phyloP scores from a whole-genome alignment of 768 basidiomycete species.

The Macrocybe gigantea region DNA sequence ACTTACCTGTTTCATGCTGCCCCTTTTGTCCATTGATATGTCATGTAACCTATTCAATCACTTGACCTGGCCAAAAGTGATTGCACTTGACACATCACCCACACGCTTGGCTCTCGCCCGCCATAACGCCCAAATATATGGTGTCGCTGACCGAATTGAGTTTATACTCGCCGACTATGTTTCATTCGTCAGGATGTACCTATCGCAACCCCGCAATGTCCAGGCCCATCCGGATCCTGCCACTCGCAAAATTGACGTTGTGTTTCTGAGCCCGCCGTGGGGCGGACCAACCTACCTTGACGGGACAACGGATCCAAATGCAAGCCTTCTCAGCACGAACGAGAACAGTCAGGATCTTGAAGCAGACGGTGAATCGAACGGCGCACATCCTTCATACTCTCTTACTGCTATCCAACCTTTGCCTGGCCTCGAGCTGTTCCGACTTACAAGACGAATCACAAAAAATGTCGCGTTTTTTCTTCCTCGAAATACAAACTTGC shows the following conservation, averaged over 20 bases:
- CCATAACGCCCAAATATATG: conserved; percentile 92
- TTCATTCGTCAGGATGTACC: conserved; percentile 61
- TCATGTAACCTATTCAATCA: not conserved
- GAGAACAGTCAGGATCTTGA: conserved; percentile 4
- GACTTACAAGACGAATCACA: conserved; percentile 64
- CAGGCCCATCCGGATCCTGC: conserved; percentile 5
- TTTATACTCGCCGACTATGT: conserved; percentile 87
- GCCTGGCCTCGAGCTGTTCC: conserved; percentile 79
- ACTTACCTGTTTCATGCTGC: no score
- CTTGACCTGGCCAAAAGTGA: conserved; percentile 47
- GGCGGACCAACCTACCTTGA: conserved; percentile 76
- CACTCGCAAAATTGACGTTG: conserved; percentile 68
- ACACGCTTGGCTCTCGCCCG: conserved; percentile 83
- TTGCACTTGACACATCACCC: conserved; percentile 86
- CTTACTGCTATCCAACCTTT: conserved; percentile 73
- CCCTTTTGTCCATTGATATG: no score
- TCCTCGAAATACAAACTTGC: conserved; percentile 72
- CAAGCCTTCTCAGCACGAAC: conserved; percentile 4
- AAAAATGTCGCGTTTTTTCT: conserved; percentile 85
- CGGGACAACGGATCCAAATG: conserved; percentile 18
- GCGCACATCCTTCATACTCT: conserved; percentile 50
- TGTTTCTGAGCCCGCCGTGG: conserved; percentile 96
- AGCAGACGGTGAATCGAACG: not conserved
- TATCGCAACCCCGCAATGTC: conserved; percentile 19
- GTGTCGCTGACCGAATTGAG: conserved; percentile 92